Base-by-base conservation (phyloP, 768 basidiomycete species). In the Lanmaoa pseudosensibilis region DNA sequence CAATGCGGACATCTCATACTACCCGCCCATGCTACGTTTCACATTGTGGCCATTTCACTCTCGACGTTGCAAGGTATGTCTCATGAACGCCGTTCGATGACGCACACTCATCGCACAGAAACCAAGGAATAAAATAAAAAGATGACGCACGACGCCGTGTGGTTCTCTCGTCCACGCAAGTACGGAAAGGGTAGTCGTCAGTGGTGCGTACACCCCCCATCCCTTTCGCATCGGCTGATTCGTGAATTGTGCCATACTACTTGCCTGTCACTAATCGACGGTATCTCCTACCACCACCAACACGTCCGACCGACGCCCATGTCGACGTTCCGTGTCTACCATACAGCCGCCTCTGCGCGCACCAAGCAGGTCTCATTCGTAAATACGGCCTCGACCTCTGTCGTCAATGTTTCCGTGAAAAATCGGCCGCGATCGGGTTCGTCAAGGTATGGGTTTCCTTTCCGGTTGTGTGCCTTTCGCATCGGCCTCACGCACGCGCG, bases 121-220 rank as follows among this genome's bases (percentile, higher is more conserved):
- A 27, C 48, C n/a, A 59, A 55, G 58, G 0, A 21, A 48, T 57
- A 86, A 83, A 80, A 93, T 94, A 90, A 93, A 49, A 87, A 85
- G 78, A 97, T 96, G 94, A 94, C 94, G 71, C 94, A 96, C 92
- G 92, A 95, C 83, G 88, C 93, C 69, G 87, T 97, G 78, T 97
- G 94, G 94, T 94, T 94, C 78, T 93, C 92, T 75, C 91, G 90
- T 70, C 94, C 94, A 60, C 85, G 94, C 76, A 96, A 92, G 77
- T 96, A 68, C 79, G 94, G 94, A 74, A 96, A 96, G 79, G 94
- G 94, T 71, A 86, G 87, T 74, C 91, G 94, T 73, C 92, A 95
- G 76, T 97, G 48, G 48, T 49, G 36, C 48, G 48, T 27, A 9
- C 18, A 25, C 18, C 33, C 6, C 2, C 13, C 46, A 4, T 9